Evolutionary conservation across 2,329 filamentous ascomycete genomes (phyloP).

Genomic region (Cadophora sp.): DNA sequence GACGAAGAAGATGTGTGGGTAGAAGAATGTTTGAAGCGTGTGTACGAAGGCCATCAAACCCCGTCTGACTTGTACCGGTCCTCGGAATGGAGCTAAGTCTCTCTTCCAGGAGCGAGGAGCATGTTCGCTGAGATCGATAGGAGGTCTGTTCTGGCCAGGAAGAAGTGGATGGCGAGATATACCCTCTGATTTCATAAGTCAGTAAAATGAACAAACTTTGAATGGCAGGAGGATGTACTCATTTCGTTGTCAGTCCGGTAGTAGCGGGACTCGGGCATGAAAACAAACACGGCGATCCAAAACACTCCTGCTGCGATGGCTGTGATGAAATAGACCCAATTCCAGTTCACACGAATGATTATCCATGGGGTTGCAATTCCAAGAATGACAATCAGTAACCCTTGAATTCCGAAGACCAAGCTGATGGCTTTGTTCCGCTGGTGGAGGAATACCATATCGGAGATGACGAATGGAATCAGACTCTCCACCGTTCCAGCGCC

Average conservation of each 20-base stretch:
- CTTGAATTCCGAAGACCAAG: background rate
- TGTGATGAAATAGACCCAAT: constrained; percentile 3
- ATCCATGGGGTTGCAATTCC: background rate
- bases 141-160: background rate
- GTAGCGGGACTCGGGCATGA: background rate
- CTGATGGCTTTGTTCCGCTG: constrained; percentile 12
- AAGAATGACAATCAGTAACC: background rate
- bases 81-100: background rate
- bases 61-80: background rate
- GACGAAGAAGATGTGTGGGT: constrained; percentile 1
- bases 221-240: background rate
- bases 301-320: background rate
- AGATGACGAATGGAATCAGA: constrained; percentile 47
- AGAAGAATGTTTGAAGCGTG: background rate
- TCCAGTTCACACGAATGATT: background rate
- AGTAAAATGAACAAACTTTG: background rate
- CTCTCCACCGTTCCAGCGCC: constrained; percentile 46
- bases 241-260: constrained; percentile 6
- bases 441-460: constrained; percentile 39
- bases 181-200: background rate
- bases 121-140: background rate
- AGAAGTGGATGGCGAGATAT: background rate
- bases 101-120: constrained; percentile 1
- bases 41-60: background rate
- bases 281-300: background rate